These are phyloP conservation scores for Cylindrotheca closterium DNA, from an alignment of 108 stramenopile genomes.

Conservation along the genomic window DNA sequence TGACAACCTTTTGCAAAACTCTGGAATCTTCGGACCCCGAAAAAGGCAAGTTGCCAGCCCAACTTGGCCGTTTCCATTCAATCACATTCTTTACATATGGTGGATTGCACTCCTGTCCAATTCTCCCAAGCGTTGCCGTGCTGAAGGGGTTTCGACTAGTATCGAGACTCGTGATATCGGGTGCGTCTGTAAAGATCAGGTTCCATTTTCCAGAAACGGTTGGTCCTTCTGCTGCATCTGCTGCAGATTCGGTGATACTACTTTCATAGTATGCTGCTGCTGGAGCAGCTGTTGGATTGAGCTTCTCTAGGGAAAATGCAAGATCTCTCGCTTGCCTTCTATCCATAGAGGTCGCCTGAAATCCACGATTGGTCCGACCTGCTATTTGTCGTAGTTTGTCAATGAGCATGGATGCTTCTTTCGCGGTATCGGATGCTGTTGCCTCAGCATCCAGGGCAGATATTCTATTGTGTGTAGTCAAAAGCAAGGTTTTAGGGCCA, in stretches of 20 bases:
- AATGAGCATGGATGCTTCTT: slow-evolving; percentile 10
- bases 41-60: slow-evolving; percentile 55
- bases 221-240: slow-evolving; percentile 2
- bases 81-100: slow-evolving; percentile 81
- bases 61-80: slow-evolving; percentile 72
- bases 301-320: slow-evolving; percentile 41
- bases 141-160: slow-evolving; percentile 39
- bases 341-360: slow-evolving; percentile 47
- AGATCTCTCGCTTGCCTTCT: slow-evolving; percentile 32
- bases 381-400: slow-evolving; percentile 28
- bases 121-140: slow-evolving; percentile 64
- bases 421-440: slow-evolving; percentile 2
- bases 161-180: slow-evolving; percentile 78
- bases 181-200: slow-evolving; percentile 82
- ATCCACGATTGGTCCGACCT: slow-evolving; percentile 41
- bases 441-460: too few relatives aligned
- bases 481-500: too few relatives aligned
- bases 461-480: too few relatives aligned
- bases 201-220: slow-evolving; percentile 77
- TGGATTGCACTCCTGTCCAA: slow-evolving; percentile 78
- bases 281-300: slow-evolving; percentile 54
- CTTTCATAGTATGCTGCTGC: slow-evolving; percentile 55
- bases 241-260: too few relatives aligned
- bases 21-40: slow-evolving; percentile 54
- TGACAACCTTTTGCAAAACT: slow-evolving; percentile 75